Conservation (phyloP, 176 grass and related monocot species). For the Coix lacrymajobi region DNA sequence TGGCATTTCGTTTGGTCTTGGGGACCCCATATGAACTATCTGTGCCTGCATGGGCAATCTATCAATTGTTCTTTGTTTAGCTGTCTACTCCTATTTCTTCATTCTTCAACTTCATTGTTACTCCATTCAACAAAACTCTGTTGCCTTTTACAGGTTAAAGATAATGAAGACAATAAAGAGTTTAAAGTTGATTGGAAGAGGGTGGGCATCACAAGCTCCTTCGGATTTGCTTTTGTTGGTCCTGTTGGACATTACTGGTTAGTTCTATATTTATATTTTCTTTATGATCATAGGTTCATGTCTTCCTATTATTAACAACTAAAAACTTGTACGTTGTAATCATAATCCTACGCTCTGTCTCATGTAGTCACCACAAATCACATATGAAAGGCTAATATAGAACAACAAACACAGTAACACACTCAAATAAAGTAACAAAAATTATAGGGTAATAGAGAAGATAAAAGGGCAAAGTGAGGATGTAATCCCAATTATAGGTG, state of each 20-base stretch:
- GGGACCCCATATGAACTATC: not conserved
- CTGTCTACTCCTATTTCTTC: not conserved
- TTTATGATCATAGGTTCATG: not conserved
- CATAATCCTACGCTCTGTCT: not conserved
- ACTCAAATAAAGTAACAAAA: not conserved
- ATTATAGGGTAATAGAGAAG: not conserved
- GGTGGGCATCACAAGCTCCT: conserved; percentile 81
- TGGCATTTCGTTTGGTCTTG: not conserved
- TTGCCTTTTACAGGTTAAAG: conserved; percentile 46
- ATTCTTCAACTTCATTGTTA: not conserved
- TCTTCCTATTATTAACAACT: not conserved
- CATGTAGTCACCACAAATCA: not conserved
- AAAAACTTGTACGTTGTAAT: not conserved
- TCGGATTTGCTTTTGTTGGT: conserved; percentile 92
- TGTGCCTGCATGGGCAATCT: not conserved
- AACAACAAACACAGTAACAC: not conserved
- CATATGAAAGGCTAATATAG: not conserved
- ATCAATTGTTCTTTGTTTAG: not conserved
- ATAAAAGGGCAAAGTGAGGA: not conserved
- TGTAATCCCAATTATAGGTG: not conserved
- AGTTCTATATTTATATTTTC: conserved; percentile 4
- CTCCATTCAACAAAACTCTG: not conserved
- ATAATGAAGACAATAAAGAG: conserved; percentile 57
- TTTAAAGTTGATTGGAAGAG: conserved; percentile 96
- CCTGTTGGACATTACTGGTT: conserved; percentile 94